Evolutionary conservation across 2,329 filamentous ascomycete species (phyloP), one percentile per base, ranked within the genome.

Genomic region (Colletotrichum sublineola): DNA sequence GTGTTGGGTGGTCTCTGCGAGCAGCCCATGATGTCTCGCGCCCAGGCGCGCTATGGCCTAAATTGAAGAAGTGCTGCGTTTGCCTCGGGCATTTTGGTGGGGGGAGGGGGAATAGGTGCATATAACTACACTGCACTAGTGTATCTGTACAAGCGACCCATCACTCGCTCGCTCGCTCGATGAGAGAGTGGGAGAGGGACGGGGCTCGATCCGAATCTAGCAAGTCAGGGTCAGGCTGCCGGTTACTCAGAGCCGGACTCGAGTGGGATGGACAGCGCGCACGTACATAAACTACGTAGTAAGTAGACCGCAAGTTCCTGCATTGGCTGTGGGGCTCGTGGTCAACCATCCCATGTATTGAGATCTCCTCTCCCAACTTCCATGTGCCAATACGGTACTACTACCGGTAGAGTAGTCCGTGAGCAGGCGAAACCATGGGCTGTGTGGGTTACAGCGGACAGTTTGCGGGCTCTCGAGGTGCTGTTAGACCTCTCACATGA

Each of bases 211-310:
- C 48, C 61, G 15, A 53, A 63, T 53, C 46, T 53, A 53, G 61
- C 61, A 50, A 63, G 61, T 55, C 48, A 55, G 61, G 61, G 48
- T 42, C 18, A 31, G 61, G 46, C 57, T 63, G 60, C 61, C 36
- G 48, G 31, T 52, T 40, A 42, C 11, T n/a, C 61, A 63, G 48
- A 63, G 61, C 36, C 29, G 36, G 48, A 31, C 48, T 44, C 36
- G 48, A 64, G 38, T 40, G 33, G 31, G n/a, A 40, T 44, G 50
- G 24, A 24, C 62, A 55, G 62, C 38, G 46, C 60, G 56, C 20
- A 60, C 20, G 11, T 38, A 14, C 31, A 14, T 18, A 18, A 24
- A 6, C 24, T 36, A 38, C 14, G 42, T 20, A 44, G 18, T 20
- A 8, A 5, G 44, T 46, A 63, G 44, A 31, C 33, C 50, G 33